Base-by-base conservation (phyloP, 129 eudicot genomes). In the Mikania micrantha region DNA sequence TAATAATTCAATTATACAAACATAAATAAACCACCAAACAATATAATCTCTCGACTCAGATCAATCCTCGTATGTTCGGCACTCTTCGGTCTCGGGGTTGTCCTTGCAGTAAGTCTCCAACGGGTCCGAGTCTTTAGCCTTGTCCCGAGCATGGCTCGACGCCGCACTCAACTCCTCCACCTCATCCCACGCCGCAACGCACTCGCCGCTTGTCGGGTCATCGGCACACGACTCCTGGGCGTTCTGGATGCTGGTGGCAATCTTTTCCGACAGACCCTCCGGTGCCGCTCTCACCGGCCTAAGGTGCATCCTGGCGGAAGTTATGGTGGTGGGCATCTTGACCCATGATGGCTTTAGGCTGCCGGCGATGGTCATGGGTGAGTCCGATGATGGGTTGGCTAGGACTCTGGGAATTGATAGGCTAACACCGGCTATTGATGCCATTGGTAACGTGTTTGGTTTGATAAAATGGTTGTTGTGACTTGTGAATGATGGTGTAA, bases 111-210 rank as follows among this genome's bases (percentile, higher is more conserved):
- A 93, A 4, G 75, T 57, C 90, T 93, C 98, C 84, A 88, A 77
- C 0, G 85, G 81, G 66, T 93, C 95, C 1, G 84, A 0, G 0
- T 38, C 85, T 70, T 93, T 88, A 34, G 81, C 73, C 87, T 66
- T 82, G 83, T 80, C 96, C 82, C 84, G 74, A 16, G 88, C 92
- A 41, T 93, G 96, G 83, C 98, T 88, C 1, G 87, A 86, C 9
- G 96, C 98, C 3, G 96, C 96, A 48, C 96, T 88, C 54, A 88
- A 83, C 82, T 93, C 98, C 80, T 93, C 98, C 69, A 93, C 98
- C 78, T 85, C 96, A 20, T 93, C 98, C 98, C 98, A 93, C 19
- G 91, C 87, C 22, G 98, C 98, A 40, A 42, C 85, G 58, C 98
- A 93, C 80, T 93, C 98, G 2, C 96, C 95, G 80, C 90, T 82